Evolutionary conservation across 495 filamentous ascomycete genomes (phyloP).

Genomic region (Lasiosphaeria hispida): DNA sequence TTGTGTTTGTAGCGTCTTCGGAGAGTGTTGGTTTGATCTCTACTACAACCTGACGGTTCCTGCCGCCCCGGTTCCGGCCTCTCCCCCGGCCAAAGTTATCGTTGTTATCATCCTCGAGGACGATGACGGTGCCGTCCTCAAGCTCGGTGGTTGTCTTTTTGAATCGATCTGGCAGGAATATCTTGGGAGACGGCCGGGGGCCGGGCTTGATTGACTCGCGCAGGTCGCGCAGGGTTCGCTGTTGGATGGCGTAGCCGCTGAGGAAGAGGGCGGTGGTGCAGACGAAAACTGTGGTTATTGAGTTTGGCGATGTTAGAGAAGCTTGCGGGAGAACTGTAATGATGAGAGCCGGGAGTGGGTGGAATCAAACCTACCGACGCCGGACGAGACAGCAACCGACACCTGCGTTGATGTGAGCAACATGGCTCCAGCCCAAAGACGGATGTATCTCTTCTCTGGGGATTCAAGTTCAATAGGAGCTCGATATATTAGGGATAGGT

Average conservation of each 20-base stretch:
- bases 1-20: slow-evolving; percentile 10
- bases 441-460: background rate
- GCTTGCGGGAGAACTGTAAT: background rate
- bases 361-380: slow-evolving; percentile 42
- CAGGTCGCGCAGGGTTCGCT: slow-evolving; percentile 50
- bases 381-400: slow-evolving; percentile 47
- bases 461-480: no score
- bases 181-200: slow-evolving; percentile 40
- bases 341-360: slow-evolving; percentile 30
- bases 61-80: background rate
- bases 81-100: background rate
- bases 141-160: slow-evolving; percentile 34
- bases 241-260: slow-evolving; percentile 54
- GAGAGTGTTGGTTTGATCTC: slow-evolving; percentile 34
- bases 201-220: slow-evolving; percentile 45
- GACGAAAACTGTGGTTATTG: slow-evolving; percentile 39
- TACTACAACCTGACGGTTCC: slow-evolving; percentile 20
- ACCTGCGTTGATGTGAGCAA: slow-evolving; percentile 54
- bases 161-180: slow-evolving; percentile 43
- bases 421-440: slow-evolving; percentile 24
- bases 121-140: slow-evolving; percentile 35
- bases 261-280: slow-evolving; percentile 53
- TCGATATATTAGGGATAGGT: no score
- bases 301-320: background rate
- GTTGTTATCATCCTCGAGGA: slow-evolving; percentile 21